Evolutionary conservation across 1,284 basidiomycete species (phyloP).

Genomic region (Malassezia caprae): DNA sequence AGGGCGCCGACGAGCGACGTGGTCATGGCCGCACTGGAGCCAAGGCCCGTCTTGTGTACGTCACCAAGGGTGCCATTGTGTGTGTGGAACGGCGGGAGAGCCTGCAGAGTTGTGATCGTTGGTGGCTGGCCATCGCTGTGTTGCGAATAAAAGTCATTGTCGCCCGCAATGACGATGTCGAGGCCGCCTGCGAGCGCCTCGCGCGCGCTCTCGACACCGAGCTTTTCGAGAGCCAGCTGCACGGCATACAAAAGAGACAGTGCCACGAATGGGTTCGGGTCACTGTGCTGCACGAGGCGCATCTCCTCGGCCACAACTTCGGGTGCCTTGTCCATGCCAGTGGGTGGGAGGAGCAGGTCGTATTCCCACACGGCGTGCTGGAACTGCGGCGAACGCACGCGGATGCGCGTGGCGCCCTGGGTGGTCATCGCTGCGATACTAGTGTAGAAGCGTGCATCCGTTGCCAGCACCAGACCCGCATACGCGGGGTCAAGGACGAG

Average conservation of each 20-base stretch:
- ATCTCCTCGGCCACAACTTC: conserved; percentile 2
- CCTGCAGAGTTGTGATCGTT: conserved; percentile 48
- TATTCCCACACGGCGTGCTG: conserved; percentile 69
- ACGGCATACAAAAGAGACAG: conserved; percentile 71
- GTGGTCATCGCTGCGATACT: conserved; percentile 30
- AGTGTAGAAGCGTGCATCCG: conserved; percentile 86
- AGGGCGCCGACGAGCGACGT: conserved; percentile 83
- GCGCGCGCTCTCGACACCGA: conserved; percentile 13
- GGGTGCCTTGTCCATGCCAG: neutral
- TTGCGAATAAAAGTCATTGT: conserved; percentile 98
- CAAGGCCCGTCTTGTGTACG: conserved; percentile 95
- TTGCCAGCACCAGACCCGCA: conserved; percentile 54
- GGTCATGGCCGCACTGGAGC: conserved; percentile 90
- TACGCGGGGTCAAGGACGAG: conserved; percentile 46
- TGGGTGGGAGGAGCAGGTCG: neutral
- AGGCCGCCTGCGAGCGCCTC: conserved; percentile 49
- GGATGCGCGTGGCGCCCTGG: conserved; percentile 48
- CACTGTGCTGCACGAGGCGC: conserved; percentile 2
- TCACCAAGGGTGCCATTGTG: conserved; percentile 53
- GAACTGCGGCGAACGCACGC: conserved; percentile 85
- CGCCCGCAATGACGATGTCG: conserved; percentile 72
- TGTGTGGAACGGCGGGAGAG: conserved; percentile 61
- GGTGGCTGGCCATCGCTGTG: conserved; percentile 55
- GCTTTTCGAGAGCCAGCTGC: conserved; percentile 54
- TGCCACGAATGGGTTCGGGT: conserved; percentile 79